Conservation (phyloP, 2,329 filamentous ascomycete species). For the Aspergillus thermomutatus region DNA sequence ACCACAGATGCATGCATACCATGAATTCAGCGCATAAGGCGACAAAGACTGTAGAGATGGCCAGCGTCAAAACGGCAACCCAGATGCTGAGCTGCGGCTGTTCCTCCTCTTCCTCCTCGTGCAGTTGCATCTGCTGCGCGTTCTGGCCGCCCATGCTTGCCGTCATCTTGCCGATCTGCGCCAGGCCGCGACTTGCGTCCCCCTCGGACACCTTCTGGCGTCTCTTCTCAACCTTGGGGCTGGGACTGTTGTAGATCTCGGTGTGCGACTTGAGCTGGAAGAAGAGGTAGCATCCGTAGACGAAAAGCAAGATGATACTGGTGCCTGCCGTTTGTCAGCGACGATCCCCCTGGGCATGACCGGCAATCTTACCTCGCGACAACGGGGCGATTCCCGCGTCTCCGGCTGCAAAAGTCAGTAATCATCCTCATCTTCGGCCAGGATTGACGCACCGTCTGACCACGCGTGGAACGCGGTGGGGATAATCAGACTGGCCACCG, state of each 20-base stretch:
- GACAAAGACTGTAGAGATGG: slow-evolving; percentile 71
- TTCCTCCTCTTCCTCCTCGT: slow-evolving; percentile 68
- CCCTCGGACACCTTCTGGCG: slow-evolving; percentile 48
- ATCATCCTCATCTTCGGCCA: background rate
- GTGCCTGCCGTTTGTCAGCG: slow-evolving; percentile 33
- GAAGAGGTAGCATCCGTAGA: slow-evolving; percentile 79
- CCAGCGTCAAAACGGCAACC: slow-evolving; percentile 70
- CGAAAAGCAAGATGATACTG: slow-evolving; percentile 75
- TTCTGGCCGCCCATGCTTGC: slow-evolving; percentile 49
- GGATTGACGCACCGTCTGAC: slow-evolving; percentile 34
- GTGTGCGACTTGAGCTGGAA: slow-evolving; percentile 90
- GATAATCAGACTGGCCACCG: slow-evolving; percentile 79
- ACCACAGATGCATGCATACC: slow-evolving; percentile 31
- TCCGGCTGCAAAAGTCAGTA: slow-evolving; percentile 22
- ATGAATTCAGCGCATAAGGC: slow-evolving; percentile 71
- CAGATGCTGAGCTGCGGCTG: slow-evolving; percentile 69
- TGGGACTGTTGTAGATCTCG: slow-evolving; percentile 73
- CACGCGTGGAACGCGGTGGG: slow-evolving; percentile 77
- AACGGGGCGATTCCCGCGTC: slow-evolving; percentile 24
- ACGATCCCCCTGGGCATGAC: background rate
- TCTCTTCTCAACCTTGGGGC: slow-evolving; percentile 68
- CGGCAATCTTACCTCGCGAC: slow-evolving; percentile 28
- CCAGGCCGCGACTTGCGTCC: slow-evolving; percentile 48
- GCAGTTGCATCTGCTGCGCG: slow-evolving; percentile 45
- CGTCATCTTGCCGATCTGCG: slow-evolving; percentile 52